Evolutionary conservation across 148 eudicot genomes (phyloP), one percentile per base, ranked within the genome.

Genomic region (Chenopodium formosanum): DNA sequence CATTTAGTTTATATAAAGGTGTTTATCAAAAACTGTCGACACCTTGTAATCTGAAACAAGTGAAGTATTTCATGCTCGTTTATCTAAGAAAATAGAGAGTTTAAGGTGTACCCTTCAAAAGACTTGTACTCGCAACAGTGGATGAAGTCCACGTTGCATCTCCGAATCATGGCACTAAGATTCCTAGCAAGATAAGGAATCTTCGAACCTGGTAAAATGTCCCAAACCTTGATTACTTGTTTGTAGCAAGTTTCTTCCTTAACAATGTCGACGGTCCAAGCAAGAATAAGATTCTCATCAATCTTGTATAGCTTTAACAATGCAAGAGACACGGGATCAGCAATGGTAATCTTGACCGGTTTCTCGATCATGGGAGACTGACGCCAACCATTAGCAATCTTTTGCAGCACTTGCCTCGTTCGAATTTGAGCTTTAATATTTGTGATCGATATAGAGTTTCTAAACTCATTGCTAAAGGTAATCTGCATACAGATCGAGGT

Each of bases 311-410:
- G 48, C 75, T 77, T 79, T 71, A 86, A 58, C 19, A 81, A 25
- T 23, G 37, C 70, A 77, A 65, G 27, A 76, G 63, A 56, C 5
- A 25, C 70, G 4, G 64, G 40, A 75, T 48, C 29, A 29, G n/a
- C 74, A 70, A 7, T 23, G 10, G 37, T 25, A 13, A 5, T 25
- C 50, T 27, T n/a, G 34, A 73, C 22, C n/a, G 14, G 78, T 6
- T 47, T 72, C 71, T 76, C 56, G 29, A 58, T 22, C 14, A 34
- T 46, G 37, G 70, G 44, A 37, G 44, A 67, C 53, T 44, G 74
- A 62, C 85, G 86, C 89, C 85, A 85, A 3, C 89, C 90, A 7
- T 70, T 63, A 37, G 94, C 85, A 34, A 90, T 84, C 79, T 83
- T 87, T 62, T 37, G 70, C 78, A 91, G 32, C 29, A 87, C 44